A percentile compares a stretch with the other conserved stretches of the same genome.
phyloP scores from a whole-genome alignment of 805 yeast species.

The Monosporozyma unispora region DNA sequence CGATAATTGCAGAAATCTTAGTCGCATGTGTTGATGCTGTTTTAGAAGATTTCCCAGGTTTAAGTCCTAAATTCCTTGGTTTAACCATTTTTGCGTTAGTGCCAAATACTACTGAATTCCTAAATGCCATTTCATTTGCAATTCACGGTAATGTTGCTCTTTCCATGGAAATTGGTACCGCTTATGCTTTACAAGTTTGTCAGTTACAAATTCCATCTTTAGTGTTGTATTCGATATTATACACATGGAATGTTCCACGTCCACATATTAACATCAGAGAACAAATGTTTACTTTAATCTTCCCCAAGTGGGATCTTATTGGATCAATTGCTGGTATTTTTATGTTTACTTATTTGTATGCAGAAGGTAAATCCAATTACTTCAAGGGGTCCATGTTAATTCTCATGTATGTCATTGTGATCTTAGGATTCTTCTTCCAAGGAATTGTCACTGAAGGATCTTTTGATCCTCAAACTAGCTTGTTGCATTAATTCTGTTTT shows the following conservation, averaged over 20 bases:
- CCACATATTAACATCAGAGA: slow-evolving; percentile 28
- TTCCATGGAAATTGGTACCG: slow-evolving; percentile 96
- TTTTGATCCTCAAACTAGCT: neutral
- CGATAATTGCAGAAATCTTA: slow-evolving; percentile 86
- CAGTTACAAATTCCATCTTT: slow-evolving; percentile 86
- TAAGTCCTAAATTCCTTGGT: slow-evolving; percentile 85
- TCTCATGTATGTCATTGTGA: slow-evolving; percentile 63
- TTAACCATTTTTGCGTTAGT: slow-evolving; percentile 91
- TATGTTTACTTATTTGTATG: slow-evolving; percentile 84
- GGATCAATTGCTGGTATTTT: slow-evolving; percentile 80
- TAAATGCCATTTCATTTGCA: slow-evolving; percentile 95
- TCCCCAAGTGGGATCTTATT: slow-evolving; percentile 92
- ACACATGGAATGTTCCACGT: slow-evolving; percentile 30
- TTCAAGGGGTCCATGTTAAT: slow-evolving; percentile 89
- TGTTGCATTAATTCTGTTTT: neutral
- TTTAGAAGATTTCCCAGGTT: slow-evolving; percentile 55
- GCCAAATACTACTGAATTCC: slow-evolving; percentile 93
- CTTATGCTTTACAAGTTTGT: slow-evolving; percentile 93
- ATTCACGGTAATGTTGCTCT: slow-evolving; percentile 91
- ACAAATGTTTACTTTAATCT: slow-evolving; percentile 59
- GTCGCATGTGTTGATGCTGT: slow-evolving; percentile 91
- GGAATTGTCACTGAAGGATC: slow-evolving; percentile 14
- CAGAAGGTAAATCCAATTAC: slow-evolving; percentile 93
- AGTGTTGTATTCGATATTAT: slow-evolving; percentile 63
- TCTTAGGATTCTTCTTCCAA: slow-evolving; percentile 71